A percentile compares a stretch with the other conserved stretches of the same genome.
Evolutionary conservation across 1,139 yeast genomes (phyloP).

Genomic region (Debaryomyces sp.): DNA sequence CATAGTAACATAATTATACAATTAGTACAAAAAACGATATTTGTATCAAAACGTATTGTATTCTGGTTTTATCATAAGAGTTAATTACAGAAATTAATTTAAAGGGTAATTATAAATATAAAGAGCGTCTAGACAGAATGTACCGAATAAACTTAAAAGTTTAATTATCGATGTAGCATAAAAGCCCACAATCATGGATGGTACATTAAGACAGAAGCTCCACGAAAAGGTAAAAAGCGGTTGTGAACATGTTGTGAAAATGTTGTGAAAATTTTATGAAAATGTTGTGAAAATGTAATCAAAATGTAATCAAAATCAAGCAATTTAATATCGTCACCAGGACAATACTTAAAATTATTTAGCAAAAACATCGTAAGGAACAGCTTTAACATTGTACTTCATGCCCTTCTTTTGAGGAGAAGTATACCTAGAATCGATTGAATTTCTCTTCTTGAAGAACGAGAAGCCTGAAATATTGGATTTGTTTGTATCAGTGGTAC

Average conservation of each 20-base stretch:
- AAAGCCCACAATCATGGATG: slow-evolving; percentile 7
- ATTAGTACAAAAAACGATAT: too few relatives aligned
- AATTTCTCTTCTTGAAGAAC: slow-evolving; percentile 26
- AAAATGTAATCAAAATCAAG: slow-evolving; percentile 6
- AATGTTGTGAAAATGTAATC: neutral
- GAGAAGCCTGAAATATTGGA: slow-evolving; percentile 40
- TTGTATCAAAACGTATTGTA: too few relatives aligned
- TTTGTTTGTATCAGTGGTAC: slow-evolving; percentile 27
- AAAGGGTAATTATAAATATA: slow-evolving; percentile 1
- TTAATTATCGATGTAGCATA: slow-evolving; percentile 8
- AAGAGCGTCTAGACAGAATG: neutral
- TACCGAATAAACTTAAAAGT: neutral
- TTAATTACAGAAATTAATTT: neutral
- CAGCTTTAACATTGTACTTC: slow-evolving; percentile 34
- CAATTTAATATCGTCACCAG: slow-evolving; percentile 7
- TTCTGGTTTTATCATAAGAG: neutral
- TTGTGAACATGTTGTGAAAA: neutral
- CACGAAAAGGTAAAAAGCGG: slow-evolving; percentile 1
- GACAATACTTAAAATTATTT: slow-evolving; percentile 7
- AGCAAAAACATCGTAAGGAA: slow-evolving; percentile 33
- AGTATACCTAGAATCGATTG: slow-evolving; percentile 22
- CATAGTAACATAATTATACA: too few relatives aligned
- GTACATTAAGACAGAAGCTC: neutral
- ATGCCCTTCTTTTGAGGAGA: slow-evolving; percentile 22
- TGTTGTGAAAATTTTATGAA: too few relatives aligned